Conservation (phyloP, 257 asterid species). For the Haberlea rhodopensis region DNA sequence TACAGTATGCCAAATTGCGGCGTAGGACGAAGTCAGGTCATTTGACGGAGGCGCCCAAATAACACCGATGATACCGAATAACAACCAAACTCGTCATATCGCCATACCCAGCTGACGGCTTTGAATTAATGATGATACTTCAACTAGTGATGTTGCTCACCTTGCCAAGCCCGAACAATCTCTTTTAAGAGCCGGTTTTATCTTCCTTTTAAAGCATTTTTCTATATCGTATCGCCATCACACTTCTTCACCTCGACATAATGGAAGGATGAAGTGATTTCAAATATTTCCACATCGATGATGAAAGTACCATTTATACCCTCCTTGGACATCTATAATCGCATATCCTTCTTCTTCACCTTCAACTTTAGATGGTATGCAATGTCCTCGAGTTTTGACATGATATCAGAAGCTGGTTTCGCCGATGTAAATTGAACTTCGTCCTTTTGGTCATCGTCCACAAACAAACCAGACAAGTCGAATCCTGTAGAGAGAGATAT, state of each 20-base stretch:
- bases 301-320: conserved; percentile 33
- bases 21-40: too few relatives aligned
- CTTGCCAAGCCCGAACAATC: conserved; percentile 59
- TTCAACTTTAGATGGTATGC: conserved; percentile 41
- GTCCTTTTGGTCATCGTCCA: conserved; percentile 56
- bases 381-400: conserved; percentile 52
- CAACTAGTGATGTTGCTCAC: conserved; percentile 33
- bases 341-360: conserved; percentile 48
- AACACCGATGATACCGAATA: too few relatives aligned
- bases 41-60: too few relatives aligned
- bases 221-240: conserved; percentile 52
- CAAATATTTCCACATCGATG: conserved; percentile 46
- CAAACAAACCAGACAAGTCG: conserved; percentile 74
- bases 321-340: conserved; percentile 40
- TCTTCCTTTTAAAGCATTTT: conserved; percentile 38
- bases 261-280: conserved; percentile 49
- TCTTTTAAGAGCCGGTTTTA: conserved; percentile 42
- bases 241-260: conserved; percentile 65
- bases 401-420: conserved; percentile 37
- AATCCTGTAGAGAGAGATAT: conserved; percentile 75
- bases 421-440: conserved; percentile 61
- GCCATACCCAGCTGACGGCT: too few relatives aligned
- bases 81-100: too few relatives aligned
- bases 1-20: too few relatives aligned
- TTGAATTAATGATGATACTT: too few relatives aligned